Evolutionary conservation across 1,139 yeast species (phyloP).

Genomic region (Blastobotrys indianensis): DNA sequence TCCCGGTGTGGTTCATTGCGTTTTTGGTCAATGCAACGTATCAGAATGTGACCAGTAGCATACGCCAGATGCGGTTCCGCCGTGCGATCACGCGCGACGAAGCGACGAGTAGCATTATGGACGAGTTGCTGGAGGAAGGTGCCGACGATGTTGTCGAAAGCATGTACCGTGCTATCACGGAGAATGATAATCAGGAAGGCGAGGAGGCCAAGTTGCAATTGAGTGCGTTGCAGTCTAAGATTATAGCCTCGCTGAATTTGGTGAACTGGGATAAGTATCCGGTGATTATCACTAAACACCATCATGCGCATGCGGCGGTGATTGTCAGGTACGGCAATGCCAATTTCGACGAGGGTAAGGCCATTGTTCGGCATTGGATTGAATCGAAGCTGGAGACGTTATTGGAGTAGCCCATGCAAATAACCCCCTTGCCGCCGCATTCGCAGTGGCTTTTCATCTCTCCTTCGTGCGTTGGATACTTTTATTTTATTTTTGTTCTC

Average conservation of each 20-base stretch:
- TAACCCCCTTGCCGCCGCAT: no score
- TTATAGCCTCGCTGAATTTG: conserved; percentile 51
- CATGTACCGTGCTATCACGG: conserved; percentile 27
- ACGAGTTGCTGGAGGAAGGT: conserved; percentile 40
- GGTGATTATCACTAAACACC: conserved; percentile 57
- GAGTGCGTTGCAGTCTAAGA: conserved; percentile 41
- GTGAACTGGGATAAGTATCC: conserved; percentile 68
- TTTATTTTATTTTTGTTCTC: no score
- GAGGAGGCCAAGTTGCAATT: conserved; percentile 14
- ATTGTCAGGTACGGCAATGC: conserved; percentile 55
- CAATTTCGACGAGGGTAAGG: conserved; percentile 59
- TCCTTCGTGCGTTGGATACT: no score
- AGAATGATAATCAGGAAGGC: conserved; percentile 6
- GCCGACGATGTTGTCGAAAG: conserved; percentile 48
- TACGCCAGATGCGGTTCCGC: conserved; percentile 21
- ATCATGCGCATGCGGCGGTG: conserved; percentile 74
- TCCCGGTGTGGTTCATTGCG: conserved; percentile 34
- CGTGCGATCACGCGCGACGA: conserved; percentile 12
- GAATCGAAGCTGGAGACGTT: conserved; percentile 18
- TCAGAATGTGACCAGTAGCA: conserved; percentile 26
- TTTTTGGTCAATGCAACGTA: conserved; percentile 30
- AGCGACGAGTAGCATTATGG: conserved; percentile 17
- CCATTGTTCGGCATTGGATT: conserved; percentile 61
- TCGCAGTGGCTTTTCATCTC: no score
- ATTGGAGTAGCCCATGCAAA: no score